Evolutionary conservation across 805 yeast genomes (phyloP).

Genomic region (Sugiyamaella valdiviana): DNA sequence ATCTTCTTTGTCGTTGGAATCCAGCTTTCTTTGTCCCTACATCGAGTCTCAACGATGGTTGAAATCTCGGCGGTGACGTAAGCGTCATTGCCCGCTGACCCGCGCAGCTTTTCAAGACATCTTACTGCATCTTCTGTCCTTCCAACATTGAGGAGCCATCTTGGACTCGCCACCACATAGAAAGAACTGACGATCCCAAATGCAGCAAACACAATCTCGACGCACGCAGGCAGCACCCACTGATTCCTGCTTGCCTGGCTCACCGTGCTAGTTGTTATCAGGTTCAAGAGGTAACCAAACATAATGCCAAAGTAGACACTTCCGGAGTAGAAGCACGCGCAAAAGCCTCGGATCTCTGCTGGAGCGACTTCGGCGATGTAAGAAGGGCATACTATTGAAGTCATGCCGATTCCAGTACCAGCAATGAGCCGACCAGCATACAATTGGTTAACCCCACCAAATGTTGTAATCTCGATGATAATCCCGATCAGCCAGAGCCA

Average conservation of each 20-base stretch:
- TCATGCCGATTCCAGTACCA: slow-evolving; percentile 53
- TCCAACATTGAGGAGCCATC: slow-evolving; percentile 45
- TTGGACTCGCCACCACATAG: slow-evolving; percentile 45
- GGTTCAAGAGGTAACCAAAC: slow-evolving; percentile 42
- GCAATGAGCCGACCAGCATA: slow-evolving; percentile 52
- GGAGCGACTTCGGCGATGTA: slow-evolving; percentile 52
- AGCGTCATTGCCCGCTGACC: slow-evolving; percentile 43
- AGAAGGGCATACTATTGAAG: slow-evolving; percentile 51
- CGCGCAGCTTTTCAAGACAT: slow-evolving; percentile 40
- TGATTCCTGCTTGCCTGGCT: slow-evolving; percentile 33
- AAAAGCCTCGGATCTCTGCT: slow-evolving; percentile 44
- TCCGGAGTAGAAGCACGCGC: slow-evolving; percentile 50
- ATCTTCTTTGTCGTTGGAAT: slow-evolving; percentile 14
- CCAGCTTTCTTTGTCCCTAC: slow-evolving; percentile 32
- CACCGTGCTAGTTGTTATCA: neutral
- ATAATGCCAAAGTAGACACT: slow-evolving; percentile 52
- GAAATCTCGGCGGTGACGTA: slow-evolving; percentile 45
- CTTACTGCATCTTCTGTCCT: slow-evolving; percentile 37
- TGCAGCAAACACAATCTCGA: slow-evolving; percentile 46
- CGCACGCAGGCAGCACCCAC: slow-evolving; percentile 48
- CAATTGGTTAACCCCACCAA: slow-evolving; percentile 35
- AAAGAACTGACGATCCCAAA: slow-evolving; percentile 39
- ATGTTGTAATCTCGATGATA: slow-evolving; percentile 44
- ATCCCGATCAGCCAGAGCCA: slow-evolving; percentile 42
- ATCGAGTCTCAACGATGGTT: slow-evolving; percentile 45